phyloP scores from a whole-genome alignment of 139 green algal species.

The Chlamydomonas eustigma region DNA sequence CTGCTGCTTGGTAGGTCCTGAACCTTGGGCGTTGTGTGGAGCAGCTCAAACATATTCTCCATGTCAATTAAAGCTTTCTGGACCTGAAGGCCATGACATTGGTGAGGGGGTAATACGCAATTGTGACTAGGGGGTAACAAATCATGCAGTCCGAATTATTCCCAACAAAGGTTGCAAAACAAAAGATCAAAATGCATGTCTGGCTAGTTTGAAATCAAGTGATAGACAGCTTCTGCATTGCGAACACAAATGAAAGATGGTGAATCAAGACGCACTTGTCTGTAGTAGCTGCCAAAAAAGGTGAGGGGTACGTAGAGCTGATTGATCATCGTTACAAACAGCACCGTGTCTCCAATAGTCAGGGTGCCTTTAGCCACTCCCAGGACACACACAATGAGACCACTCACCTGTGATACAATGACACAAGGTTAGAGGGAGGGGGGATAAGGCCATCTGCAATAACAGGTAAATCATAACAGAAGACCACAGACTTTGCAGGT shows the following conservation, averaged over 20 bases:
- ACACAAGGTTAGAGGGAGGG: too few relatives aligned
- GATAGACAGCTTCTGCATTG: background rate
- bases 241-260: background rate
- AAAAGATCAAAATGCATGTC: too few relatives aligned
- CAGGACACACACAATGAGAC: conserved; percentile 62
- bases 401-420: conserved; percentile 21
- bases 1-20: conserved; percentile 22
- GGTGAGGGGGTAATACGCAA: too few relatives aligned
- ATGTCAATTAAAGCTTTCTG: conserved; percentile 76
- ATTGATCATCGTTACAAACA: conserved; percentile 77
- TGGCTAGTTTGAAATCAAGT: too few relatives aligned
- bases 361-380: conserved; percentile 48
- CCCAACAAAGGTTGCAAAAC: too few relatives aligned
- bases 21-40: conserved; percentile 49
- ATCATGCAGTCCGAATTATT: too few relatives aligned
- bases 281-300: conserved; percentile 55
- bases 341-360: conserved; percentile 79
- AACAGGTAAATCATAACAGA: too few relatives aligned
- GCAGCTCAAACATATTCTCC: conserved; percentile 85
- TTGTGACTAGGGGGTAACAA: too few relatives aligned
- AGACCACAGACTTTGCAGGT: too few relatives aligned
- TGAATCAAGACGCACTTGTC: conserved; percentile 1
- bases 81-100: too few relatives aligned
- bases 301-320: conserved; percentile 76
- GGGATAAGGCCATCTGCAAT: too few relatives aligned